Conservation (phyloP, 2,329 filamentous ascomycete species). For the Trichoderma sp. region DNA sequence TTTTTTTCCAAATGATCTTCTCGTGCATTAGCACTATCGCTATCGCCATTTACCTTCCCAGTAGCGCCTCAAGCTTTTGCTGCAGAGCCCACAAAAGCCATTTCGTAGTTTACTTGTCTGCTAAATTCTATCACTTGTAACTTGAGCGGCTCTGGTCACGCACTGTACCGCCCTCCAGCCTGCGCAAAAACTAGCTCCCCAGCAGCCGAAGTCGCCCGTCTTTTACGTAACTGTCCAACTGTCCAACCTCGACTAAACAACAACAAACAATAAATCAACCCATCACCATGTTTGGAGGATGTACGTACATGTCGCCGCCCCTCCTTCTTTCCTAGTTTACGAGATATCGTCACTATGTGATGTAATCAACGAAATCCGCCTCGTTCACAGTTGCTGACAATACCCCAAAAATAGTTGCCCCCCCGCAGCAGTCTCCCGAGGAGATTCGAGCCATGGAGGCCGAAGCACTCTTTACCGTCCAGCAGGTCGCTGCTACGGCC, state of each 20-base stretch:
- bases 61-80: not conserved
- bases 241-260: constrained; percentile 1
- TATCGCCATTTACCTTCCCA: not conserved
- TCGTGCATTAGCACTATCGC: not conserved
- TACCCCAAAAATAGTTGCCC: constrained; percentile 54
- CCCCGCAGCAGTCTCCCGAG: constrained; percentile 70
- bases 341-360: not conserved
- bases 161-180: not conserved
- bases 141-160: not conserved
- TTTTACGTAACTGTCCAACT: constrained; percentile 33
- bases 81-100: not conserved
- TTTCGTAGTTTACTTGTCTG: not conserved
- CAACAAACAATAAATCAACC: constrained; percentile 23
- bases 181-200: not conserved
- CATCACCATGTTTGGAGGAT: constrained; percentile 39
- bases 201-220: constrained; percentile 32
- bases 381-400: constrained; percentile 17
- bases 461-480: constrained; percentile 68
- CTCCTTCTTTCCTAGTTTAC: not conserved
- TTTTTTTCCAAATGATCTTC: not conserved
- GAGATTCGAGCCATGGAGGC: constrained; percentile 72
- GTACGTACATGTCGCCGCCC: constrained; percentile 46
- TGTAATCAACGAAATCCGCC: not conserved
- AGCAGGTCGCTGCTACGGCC: constrained; percentile 67
- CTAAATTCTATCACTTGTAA: not conserved